Conservation (phyloP, 2,329 filamentous ascomycete species). For the Phialophora expanda region DNA sequence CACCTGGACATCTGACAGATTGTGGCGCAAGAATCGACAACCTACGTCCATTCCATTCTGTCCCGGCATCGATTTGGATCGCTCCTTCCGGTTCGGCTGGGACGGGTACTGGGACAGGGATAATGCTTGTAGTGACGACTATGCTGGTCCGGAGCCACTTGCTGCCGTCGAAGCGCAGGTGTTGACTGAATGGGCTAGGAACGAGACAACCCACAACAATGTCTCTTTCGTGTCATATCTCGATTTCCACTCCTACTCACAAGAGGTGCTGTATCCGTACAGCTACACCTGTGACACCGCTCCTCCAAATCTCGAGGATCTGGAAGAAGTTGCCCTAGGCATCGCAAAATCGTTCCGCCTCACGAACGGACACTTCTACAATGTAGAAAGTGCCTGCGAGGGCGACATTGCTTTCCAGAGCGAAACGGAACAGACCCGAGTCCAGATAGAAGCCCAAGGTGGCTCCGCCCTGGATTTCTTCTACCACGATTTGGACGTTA, state of each 20-base stretch:
- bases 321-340: conserved; percentile 86
- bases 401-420: conserved; percentile 63
- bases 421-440: conserved; percentile 46
- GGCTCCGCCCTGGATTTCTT: conserved; percentile 95
- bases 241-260: conserved; percentile 93
- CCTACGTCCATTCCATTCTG: conserved; percentile 82
- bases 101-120: conserved; percentile 67
- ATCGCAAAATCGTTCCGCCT: conserved; percentile 86
- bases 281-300: conserved; percentile 78
- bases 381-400: conserved; percentile 83
- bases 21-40: conserved; percentile 95
- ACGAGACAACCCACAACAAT: conserved; percentile 72
- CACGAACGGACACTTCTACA: conserved; percentile 76
- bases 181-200: conserved; percentile 81
- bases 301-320: conserved; percentile 86
- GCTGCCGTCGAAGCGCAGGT: conserved; percentile 77
- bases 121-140: conserved; percentile 91
- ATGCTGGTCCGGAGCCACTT: conserved; percentile 81
- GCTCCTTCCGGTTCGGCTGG: conserved; percentile 85
- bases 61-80: conserved; percentile 85
- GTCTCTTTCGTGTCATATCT: conserved; percentile 81
- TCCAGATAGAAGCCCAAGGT: conserved; percentile 73
- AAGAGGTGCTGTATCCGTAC: conserved; percentile 92
- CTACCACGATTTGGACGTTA: conserved; percentile 81
- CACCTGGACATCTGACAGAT: conserved; percentile 85